Percentiles rank a stretch among this genome's conserved stretches.
These are phyloP conservation scores for Pulveroboletus frians DNA, from an alignment of 768 basidiomycete species.

Conservation along the genomic window DNA sequence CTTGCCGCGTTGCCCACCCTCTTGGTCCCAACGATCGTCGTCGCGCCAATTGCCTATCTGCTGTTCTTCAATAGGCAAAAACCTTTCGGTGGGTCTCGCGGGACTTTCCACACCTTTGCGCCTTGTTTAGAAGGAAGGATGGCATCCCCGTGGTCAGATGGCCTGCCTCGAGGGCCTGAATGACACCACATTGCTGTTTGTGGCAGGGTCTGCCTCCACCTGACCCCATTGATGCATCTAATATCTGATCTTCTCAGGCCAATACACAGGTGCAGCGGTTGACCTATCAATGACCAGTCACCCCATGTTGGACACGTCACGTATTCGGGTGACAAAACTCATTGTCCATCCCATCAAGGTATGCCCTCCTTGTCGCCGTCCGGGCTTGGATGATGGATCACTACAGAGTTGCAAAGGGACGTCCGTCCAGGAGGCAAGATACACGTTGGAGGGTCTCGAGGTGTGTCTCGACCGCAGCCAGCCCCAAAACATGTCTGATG, in stretches of 20 bases:
- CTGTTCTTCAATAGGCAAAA: slow-evolving; percentile 1
- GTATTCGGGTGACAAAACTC: slow-evolving; percentile 48
- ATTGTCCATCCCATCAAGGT: slow-evolving; percentile 68
- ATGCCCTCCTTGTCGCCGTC: neutral
- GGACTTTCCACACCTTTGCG: neutral
- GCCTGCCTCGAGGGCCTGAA: neutral
- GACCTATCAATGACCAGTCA: slow-evolving; percentile 2
- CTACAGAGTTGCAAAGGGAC: slow-evolving; percentile 69
- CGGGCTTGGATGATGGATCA: neutral
- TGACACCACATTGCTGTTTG: neutral
- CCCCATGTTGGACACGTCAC: slow-evolving; percentile 28
- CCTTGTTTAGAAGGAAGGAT: slow-evolving; percentile 1
- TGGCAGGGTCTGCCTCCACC: neutral
- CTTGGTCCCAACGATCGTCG: slow-evolving; percentile 5
- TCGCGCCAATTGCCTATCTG: slow-evolving; percentile 18
- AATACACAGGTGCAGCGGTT: neutral
- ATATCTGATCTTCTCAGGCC: slow-evolving; percentile 16
- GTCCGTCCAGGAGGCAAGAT: slow-evolving; percentile 50
- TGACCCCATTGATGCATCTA: slow-evolving; percentile 3
- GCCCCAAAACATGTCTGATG: neutral
- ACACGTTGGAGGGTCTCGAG: slow-evolving; percentile 61
- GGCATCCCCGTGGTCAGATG: neutral
- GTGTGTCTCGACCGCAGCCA: slow-evolving; percentile 31
- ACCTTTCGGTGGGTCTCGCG: slow-evolving; percentile 12
- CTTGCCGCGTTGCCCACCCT: slow-evolving; percentile 6